A percentile compares a stretch with the other conserved stretches of the same genome.
Conservation (phyloP, 257 asterid species). For the Ocimum tenuiflorum region DNA sequence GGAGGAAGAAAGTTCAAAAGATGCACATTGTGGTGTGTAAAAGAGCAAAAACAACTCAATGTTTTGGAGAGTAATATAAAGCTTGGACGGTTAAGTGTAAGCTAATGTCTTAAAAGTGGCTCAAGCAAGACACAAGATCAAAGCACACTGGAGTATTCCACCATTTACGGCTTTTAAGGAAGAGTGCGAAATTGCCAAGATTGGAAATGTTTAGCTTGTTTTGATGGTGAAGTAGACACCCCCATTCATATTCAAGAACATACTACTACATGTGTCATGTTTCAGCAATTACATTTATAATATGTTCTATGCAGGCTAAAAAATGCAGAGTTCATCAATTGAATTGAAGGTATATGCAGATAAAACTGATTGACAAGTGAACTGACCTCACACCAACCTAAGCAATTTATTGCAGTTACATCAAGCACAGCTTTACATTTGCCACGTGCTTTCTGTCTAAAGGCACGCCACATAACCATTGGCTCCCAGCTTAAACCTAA, state of each 20-base stretch:
- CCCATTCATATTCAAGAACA: neutral
- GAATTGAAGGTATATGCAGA: neutral
- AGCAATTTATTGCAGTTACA: constrained; percentile 49
- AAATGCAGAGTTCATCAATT: neutral
- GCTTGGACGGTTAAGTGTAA: neutral
- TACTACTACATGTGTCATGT: neutral
- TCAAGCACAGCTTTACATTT: constrained; percentile 29
- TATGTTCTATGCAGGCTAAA: neutral
- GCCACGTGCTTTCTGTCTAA: constrained; percentile 39
- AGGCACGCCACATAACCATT: constrained; percentile 83
- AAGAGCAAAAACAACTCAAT: too few relatives aligned
- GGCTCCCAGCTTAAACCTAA: constrained; percentile 84
- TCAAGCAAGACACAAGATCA: neutral
- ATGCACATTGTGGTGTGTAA: too few relatives aligned
- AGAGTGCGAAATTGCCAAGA: neutral
- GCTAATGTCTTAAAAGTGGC: neutral
- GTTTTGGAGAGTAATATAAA: neutral
- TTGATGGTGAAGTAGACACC: too few relatives aligned
- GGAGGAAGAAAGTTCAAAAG: too few relatives aligned
- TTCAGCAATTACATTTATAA: neutral
- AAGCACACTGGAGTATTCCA: neutral
- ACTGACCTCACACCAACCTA: constrained; percentile 71
- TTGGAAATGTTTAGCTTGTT: too few relatives aligned
- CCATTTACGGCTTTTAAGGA: neutral
- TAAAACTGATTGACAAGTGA: neutral